Evolutionary conservation across 306 rosid species (phyloP).

Genomic region (Ormosia semicastrata): DNA sequence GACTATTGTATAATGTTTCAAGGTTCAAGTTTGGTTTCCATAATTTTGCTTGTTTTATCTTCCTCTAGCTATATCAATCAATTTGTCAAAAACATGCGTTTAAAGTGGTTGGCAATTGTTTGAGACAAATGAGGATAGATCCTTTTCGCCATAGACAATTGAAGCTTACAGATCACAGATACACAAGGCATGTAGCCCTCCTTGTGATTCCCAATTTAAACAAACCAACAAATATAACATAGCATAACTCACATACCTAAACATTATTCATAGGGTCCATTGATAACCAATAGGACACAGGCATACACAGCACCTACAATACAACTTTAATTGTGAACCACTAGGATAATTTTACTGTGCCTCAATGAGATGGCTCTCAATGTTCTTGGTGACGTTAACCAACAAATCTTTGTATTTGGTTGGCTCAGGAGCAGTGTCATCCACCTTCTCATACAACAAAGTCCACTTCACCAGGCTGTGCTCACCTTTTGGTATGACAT

Average conservation of each 20-base stretch:
- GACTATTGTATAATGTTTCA: too few species aligned
- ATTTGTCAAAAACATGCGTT: neutral
- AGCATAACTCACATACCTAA: neutral
- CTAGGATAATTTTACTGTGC: neutral
- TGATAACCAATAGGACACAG: too few species aligned
- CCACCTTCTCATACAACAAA: neutral
- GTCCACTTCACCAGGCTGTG: slow-evolving; percentile 19
- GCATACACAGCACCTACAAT: too few species aligned
- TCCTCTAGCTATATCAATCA: neutral
- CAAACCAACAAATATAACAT: neutral
- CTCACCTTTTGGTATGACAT: neutral
- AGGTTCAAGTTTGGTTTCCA: too few species aligned
- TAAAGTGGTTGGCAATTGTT: neutral
- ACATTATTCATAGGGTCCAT: too few species aligned
- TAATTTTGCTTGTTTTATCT: neutral
- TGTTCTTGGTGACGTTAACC: neutral
- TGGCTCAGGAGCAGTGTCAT: slow-evolving; percentile 3
- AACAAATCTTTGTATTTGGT: slow-evolving; percentile 13
- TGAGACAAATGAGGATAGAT: neutral
- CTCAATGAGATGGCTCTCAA: neutral
- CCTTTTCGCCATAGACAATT: neutral
- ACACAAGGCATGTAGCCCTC: neutral
- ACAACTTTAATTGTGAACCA: neutral
- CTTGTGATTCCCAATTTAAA: neutral
- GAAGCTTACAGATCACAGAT: neutral